Conservation (phyloP, 2,329 filamentous ascomycete genomes). For the Passalora sequoiae region DNA sequence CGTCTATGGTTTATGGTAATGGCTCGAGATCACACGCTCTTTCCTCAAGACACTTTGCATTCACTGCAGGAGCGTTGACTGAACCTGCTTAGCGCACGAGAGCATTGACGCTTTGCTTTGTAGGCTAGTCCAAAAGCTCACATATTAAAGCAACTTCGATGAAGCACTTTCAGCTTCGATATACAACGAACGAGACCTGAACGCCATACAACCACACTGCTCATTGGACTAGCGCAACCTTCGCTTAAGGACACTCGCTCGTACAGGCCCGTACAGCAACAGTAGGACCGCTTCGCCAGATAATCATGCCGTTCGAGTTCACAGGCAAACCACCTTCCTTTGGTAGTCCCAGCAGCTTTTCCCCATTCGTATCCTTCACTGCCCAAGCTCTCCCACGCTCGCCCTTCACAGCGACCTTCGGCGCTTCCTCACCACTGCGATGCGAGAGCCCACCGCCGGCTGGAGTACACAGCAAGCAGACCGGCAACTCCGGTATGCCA, state of each 20-base stretch:
- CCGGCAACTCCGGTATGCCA: too few relatives aligned
- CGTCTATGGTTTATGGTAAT: too few relatives aligned
- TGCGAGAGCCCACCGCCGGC: background rate
- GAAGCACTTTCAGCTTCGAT: too few relatives aligned
- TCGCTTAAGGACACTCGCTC: background rate
- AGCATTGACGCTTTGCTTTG: too few relatives aligned
- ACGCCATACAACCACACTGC: background rate
- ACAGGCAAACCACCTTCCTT: conserved; percentile 11
- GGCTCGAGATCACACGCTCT: too few relatives aligned
- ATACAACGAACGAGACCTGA: background rate
- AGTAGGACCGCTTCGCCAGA: background rate
- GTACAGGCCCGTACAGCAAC: background rate
- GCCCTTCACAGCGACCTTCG: background rate
- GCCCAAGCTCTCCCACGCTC: background rate
- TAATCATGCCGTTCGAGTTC: conserved; percentile 22
- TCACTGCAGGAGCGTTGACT: too few relatives aligned
- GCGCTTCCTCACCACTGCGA: background rate
- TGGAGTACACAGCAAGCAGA: too few relatives aligned
- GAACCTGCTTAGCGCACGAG: too few relatives aligned
- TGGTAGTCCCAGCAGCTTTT: conserved; percentile 4
- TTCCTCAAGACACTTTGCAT: too few relatives aligned
- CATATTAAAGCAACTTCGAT: too few relatives aligned
- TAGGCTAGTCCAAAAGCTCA: too few relatives aligned
- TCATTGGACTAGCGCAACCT: background rate
- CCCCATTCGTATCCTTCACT: conserved; percentile 2